Evolutionary conservation across 1,284 basidiomycete genomes (phyloP), one percentile per base, ranked within the genome.

Genomic region (Pisolithus thermaeus): DNA sequence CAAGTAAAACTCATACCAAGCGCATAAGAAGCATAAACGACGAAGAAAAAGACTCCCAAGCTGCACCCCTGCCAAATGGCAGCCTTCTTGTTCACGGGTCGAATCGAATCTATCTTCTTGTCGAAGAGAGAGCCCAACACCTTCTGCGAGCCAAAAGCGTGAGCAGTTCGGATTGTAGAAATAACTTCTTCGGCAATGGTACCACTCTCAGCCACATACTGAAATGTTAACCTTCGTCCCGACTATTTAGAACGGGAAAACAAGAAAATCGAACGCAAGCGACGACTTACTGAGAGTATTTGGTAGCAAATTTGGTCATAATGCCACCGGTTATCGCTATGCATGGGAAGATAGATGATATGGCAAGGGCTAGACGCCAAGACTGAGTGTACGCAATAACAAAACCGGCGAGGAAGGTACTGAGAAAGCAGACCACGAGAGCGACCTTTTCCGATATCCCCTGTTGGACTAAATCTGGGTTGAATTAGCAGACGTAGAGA

Each of bases 101-200:
- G 72, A 3, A 89, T 81, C 54, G 76, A 64, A 16, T 70, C 64
- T 56, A 94, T 80, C 55, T 81, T 76, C 1, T 56, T 57, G 61
- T 95, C 81, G 66, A 97, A 99, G 38, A 92, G 70, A 2, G 64
- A 59, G 7, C 81, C 66, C 28, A 98, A 77, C 18, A 79, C 75
- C 9, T 66, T 70, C 69, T 93, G 90, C 1, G 87, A 88, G 46
- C 92, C 92, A 61, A 99, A 99, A 0, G 96, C 95, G 57, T 97
- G 92, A 1, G 92, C 86, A 2, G 90, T 94, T 18, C 93, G 86
- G 42, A 95, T 71, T 18, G 89, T 90, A 1, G 90, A 87, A 51
- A 99, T 89, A 59, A 92, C 91, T 68, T 99, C 97, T 70, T 99
- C 97, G 0, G 96, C 95, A 14, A 97, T 69, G 2, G 80, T 85